phyloP scores from a whole-genome alignment of 1,139 yeast genomes.

The Yamadazyma buinensis region DNA sequence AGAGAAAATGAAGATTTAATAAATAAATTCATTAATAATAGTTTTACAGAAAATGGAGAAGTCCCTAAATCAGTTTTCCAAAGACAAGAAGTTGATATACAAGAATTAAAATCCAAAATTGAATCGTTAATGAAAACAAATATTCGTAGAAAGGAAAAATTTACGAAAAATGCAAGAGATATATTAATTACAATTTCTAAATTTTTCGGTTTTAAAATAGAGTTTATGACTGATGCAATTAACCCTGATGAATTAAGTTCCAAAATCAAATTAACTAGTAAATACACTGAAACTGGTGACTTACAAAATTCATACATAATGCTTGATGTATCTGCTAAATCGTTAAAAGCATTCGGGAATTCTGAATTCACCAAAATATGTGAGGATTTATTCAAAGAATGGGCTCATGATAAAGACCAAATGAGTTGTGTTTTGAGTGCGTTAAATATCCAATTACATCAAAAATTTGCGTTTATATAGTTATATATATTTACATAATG shows the following conservation, averaged over 20 bases:
- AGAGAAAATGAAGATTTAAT: constrained; percentile 61
- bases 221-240: constrained; percentile 59
- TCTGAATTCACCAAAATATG: constrained; percentile 47
- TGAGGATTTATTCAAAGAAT: constrained; percentile 56
- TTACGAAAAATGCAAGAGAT: constrained; percentile 69
- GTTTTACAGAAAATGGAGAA: constrained; percentile 11
- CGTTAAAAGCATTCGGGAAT: constrained; percentile 40
- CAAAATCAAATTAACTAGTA: constrained; percentile 60
- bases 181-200: constrained; percentile 66
- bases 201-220: constrained; percentile 71
- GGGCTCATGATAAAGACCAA: constrained; percentile 69
- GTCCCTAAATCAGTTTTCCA: constrained; percentile 68
- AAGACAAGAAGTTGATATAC: constrained; percentile 54
- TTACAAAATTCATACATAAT: constrained; percentile 30
- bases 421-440: constrained; percentile 82
- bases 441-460: constrained; percentile 62
- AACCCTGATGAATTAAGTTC: constrained; percentile 48
- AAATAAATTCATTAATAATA: constrained; percentile 17
- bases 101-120: constrained; percentile 44
- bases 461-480: constrained; percentile 19
- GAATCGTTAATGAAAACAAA: constrained; percentile 55
- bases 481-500: constrained; percentile 3
- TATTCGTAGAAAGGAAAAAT: constrained; percentile 59
- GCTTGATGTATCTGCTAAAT: constrained; percentile 33
- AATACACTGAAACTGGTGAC: constrained; percentile 30